Evolutionary conservation across 2,329 filamentous ascomycete genomes (phyloP).

Genomic region (Hypoxylon rubiginosum): DNA sequence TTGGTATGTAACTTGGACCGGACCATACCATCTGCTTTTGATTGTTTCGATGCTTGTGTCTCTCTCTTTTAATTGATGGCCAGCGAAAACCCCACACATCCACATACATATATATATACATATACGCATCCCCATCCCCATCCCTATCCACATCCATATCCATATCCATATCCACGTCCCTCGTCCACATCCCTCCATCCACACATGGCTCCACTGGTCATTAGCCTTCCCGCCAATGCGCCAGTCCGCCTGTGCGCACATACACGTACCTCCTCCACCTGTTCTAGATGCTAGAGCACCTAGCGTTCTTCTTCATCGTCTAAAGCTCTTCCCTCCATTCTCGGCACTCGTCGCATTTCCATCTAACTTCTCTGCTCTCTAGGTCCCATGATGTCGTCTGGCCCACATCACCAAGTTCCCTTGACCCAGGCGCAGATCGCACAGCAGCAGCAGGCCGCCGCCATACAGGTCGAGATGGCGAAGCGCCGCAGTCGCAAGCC

Average conservation of each 20-base stretch:
- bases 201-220: slow-evolving; percentile 42
- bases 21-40: slow-evolving; percentile 17
- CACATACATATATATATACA: neutral
- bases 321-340: neutral
- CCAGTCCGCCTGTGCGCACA: slow-evolving; percentile 24
- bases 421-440: slow-evolving; percentile 67
- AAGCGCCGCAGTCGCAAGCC: slow-evolving; percentile 89
- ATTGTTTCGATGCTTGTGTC: neutral
- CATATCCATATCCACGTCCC: slow-evolving; percentile 2
- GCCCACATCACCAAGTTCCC: slow-evolving; percentile 64
- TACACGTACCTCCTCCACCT: slow-evolving; percentile 8
- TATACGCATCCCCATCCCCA: neutral
- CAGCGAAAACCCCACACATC: slow-evolving; percentile 33
- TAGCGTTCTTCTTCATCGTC: slow-evolving; percentile 1
- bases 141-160: neutral
- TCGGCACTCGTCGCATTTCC: neutral
- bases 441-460: slow-evolving; percentile 65
- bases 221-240: slow-evolving; percentile 34
- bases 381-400: slow-evolving; percentile 70
- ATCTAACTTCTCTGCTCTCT: slow-evolving; percentile 38
- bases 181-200: slow-evolving; percentile 26
- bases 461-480: slow-evolving; percentile 71
- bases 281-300: neutral
- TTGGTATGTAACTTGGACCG: slow-evolving; percentile 58
- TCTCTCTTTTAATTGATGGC: slow-evolving; percentile 26